These are phyloP conservation scores for Xylaria intraflava DNA, from an alignment of 495 filamentous ascomycete species.

Conservation along the genomic window DNA sequence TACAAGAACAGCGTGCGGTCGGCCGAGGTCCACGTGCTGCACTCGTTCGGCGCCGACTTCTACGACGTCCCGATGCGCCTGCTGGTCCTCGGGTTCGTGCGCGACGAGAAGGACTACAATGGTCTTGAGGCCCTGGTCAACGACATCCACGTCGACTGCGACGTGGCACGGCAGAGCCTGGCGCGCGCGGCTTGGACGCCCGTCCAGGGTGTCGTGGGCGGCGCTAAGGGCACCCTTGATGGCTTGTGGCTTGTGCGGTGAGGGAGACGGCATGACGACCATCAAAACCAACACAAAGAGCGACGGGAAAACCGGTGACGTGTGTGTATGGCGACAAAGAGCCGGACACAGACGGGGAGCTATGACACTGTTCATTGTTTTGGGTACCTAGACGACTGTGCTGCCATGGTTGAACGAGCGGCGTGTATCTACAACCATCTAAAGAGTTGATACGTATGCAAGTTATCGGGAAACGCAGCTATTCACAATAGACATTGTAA, in stretches of 20 bases:
- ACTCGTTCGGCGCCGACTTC: conserved; percentile 67
- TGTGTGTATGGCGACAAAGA: neutral
- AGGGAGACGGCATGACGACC: neutral
- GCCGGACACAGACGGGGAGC: neutral
- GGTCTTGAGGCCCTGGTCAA: conserved; percentile 73
- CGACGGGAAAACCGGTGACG: neutral
- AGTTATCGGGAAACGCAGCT: neutral
- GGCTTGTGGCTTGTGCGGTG: conserved; percentile 34
- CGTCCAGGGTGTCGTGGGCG: conserved; percentile 30
- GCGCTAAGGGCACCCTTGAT: conserved; percentile 26
- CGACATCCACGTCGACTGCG: conserved; percentile 84
- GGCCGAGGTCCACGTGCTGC: conserved; percentile 90
- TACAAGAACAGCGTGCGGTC: conserved; percentile 79
- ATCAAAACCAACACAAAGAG: neutral
- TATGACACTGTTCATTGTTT: neutral
- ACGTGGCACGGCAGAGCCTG: conserved; percentile 72
- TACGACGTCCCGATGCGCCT: conserved; percentile 75
- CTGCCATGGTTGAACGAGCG: neutral
- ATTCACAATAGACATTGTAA: neutral
- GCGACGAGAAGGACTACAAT: conserved; percentile 83
- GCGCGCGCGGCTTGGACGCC: conserved; percentile 57
- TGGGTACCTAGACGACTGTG: neutral
- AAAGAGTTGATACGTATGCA: neutral
- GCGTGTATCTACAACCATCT: neutral
- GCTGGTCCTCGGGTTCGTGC: conserved; percentile 76